Conservation (phyloP, 768 basidiomycete species). For the Tubosaeta sp. region DNA sequence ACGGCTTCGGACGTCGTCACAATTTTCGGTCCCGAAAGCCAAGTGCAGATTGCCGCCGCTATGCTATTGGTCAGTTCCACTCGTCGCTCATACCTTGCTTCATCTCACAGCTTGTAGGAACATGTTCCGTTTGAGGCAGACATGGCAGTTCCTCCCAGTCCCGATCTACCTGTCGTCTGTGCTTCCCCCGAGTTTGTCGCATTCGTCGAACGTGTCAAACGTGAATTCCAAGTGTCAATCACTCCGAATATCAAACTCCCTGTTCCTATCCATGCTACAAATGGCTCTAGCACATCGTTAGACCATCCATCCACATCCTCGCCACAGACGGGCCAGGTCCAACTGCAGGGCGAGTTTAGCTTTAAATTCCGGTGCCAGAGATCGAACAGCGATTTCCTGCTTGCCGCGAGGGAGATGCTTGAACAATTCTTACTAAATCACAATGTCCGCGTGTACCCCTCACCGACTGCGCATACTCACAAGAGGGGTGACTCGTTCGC, state of each 20-base stretch:
- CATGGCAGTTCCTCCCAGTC: conserved; percentile 81
- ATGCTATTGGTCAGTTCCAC: conserved; percentile 75
- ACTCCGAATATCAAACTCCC: conserved; percentile 66
- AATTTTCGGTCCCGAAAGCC: conserved; percentile 96
- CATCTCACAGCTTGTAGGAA: conserved; percentile 50
- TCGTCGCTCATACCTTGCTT: not conserved
- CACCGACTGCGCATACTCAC: conserved; percentile 72
- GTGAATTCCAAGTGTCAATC: conserved; percentile 90
- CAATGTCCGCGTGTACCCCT: conserved; percentile 78
- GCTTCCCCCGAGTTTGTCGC: conserved; percentile 76
- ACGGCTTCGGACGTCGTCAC: conserved; percentile 90
- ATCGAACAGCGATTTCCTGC: conserved; percentile 90
- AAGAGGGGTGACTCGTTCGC: conserved; percentile 91
- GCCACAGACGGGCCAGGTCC: conserved; percentile 18
- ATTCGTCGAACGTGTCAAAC: conserved; percentile 89
- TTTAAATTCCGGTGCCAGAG: conserved; percentile 97
- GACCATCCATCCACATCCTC: conserved; percentile 37
- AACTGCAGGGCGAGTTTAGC: conserved; percentile 58
- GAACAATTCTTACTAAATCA: conserved; percentile 87
- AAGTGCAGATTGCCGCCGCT: conserved; percentile 93
- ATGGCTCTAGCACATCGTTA: conserved; percentile 47
- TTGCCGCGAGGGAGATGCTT: conserved; percentile 85
- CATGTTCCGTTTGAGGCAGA: conserved; percentile 97
- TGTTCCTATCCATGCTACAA: conserved; percentile 34
- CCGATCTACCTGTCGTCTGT: conserved; percentile 73